phyloP scores from a whole-genome alignment of 352 stramenopile species.

The Pythium vanterpoolii region DNA sequence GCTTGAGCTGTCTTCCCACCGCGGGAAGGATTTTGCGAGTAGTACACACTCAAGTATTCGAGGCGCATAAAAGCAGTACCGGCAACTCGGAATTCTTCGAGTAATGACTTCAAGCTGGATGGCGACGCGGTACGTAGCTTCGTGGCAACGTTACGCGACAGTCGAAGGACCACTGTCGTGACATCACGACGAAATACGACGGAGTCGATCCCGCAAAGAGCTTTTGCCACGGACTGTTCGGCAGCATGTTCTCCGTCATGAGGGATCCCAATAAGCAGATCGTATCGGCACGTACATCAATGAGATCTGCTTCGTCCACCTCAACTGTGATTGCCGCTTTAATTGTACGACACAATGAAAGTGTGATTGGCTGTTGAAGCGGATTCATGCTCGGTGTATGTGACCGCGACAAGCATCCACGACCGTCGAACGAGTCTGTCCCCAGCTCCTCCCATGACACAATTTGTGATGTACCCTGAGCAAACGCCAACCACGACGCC shows the following conservation, averaged over 20 bases:
- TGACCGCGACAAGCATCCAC: background rate
- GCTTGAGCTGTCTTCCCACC: slow-evolving; percentile 66
- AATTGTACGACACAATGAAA: background rate
- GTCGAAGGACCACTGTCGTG: slow-evolving; percentile 33
- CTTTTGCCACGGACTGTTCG: slow-evolving; percentile 48
- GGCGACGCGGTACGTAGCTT: slow-evolving; percentile 41
- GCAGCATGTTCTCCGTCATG: background rate
- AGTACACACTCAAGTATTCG: slow-evolving; percentile 61
- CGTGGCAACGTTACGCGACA: slow-evolving; percentile 40
- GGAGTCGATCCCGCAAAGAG: slow-evolving; percentile 63
- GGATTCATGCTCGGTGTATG: background rate
- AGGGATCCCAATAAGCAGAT: background rate
- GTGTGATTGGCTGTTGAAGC: background rate
- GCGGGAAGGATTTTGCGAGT: slow-evolving; percentile 50
- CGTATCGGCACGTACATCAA: slow-evolving; percentile 38
- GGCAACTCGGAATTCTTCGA: slow-evolving; percentile 56
- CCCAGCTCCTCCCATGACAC: slow-evolving; percentile 22
- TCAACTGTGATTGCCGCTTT: slow-evolving; percentile 21
- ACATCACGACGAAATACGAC: slow-evolving; percentile 47
- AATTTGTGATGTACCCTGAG: background rate
- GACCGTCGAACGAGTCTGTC: background rate
- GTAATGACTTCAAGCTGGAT: slow-evolving; percentile 34
- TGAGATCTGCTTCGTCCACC: slow-evolving; percentile 50
- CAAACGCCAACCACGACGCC: slow-evolving; percentile 2
- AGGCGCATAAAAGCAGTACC: slow-evolving; percentile 58